Evolutionary conservation across 352 stramenopile species (phyloP).

Genomic region (Globisporangium echinulatum): DNA sequence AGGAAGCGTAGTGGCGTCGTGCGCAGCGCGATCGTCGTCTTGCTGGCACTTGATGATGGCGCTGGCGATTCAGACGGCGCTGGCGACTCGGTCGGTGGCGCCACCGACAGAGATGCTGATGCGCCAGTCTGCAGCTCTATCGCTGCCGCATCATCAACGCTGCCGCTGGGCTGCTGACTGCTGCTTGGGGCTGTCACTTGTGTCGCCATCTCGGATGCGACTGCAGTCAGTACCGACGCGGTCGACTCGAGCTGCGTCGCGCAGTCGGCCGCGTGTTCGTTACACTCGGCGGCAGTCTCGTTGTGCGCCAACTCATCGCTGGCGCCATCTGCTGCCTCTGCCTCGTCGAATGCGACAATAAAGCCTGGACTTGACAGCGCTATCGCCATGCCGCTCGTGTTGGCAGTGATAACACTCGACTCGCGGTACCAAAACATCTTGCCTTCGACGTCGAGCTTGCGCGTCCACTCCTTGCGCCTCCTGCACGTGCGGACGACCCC

Average conservation of each 20-base stretch:
- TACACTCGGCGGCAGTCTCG: too few species aligned
- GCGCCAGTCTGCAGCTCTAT: background rate
- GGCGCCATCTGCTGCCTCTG: background rate
- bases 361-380: background rate
- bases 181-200: background rate
- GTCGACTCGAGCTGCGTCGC: too few species aligned
- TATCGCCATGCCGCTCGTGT: too few species aligned
- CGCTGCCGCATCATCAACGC: background rate
- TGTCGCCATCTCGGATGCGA: background rate
- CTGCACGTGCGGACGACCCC: background rate
- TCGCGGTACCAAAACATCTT: conserved; percentile 51
- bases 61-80: background rate
- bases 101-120: background rate
- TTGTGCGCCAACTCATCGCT: too few species aligned
- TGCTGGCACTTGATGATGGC: conserved; percentile 1
- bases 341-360: conserved; percentile 5
- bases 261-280: too few species aligned
- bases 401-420: background rate
- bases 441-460: conserved; percentile 47
- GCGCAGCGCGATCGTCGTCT: conserved; percentile 27
- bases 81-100: background rate
- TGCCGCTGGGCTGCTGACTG: too few species aligned
- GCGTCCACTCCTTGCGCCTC: conserved; percentile 49
- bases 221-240: too few species aligned
- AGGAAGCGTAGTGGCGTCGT: conserved; percentile 21